Evolutionary conservation across 2,329 filamentous ascomycete genomes (phyloP).

Genomic region (Cercospora sojina): DNA sequence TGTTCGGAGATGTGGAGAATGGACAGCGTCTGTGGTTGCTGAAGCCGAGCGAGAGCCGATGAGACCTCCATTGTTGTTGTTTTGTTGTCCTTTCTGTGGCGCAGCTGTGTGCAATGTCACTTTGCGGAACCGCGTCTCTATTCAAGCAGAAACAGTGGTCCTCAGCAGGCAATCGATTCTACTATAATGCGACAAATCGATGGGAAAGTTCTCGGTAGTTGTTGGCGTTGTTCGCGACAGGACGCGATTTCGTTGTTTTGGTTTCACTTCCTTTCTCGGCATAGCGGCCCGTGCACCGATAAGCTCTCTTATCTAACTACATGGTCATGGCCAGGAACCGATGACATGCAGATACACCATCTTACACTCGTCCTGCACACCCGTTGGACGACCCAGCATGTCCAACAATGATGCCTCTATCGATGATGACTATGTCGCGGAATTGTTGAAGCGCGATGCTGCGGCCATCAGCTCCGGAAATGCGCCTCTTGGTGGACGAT

Average conservation of each 20-base stretch:
- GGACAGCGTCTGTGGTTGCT: conserved; percentile 56
- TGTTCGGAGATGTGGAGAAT: conserved; percentile 51
- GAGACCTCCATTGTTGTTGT: conserved; percentile 22
- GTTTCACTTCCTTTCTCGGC: not conserved
- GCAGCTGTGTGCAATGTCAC: not conserved
- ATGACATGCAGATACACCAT: not conserved
- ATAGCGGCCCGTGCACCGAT: conserved; percentile 1
- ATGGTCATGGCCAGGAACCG: not conserved
- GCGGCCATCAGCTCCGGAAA: conserved; percentile 31
- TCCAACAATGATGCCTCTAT: not conserved
- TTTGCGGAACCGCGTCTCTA: not conserved
- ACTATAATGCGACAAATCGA: not conserved
- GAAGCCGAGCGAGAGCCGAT: conserved; percentile 44
- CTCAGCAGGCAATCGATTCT: too few relatives aligned
- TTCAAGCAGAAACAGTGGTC: not conserved
- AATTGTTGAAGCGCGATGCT: conserved; percentile 77
- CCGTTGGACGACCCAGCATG: not conserved
- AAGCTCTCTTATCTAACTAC: not conserved
- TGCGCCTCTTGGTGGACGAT: conserved; percentile 8
- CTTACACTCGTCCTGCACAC: not conserved
- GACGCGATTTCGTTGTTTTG: not conserved
- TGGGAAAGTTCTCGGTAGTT: not conserved
- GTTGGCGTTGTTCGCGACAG: not conserved
- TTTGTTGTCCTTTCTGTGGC: not conserved
- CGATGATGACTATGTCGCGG: conserved; percentile 76